A percentile compares a stretch with the other conserved stretches of the same genome.
These are phyloP conservation scores for Coffea canephora DNA, from an alignment of 257 asterid species.

Conservation along the genomic window DNA sequence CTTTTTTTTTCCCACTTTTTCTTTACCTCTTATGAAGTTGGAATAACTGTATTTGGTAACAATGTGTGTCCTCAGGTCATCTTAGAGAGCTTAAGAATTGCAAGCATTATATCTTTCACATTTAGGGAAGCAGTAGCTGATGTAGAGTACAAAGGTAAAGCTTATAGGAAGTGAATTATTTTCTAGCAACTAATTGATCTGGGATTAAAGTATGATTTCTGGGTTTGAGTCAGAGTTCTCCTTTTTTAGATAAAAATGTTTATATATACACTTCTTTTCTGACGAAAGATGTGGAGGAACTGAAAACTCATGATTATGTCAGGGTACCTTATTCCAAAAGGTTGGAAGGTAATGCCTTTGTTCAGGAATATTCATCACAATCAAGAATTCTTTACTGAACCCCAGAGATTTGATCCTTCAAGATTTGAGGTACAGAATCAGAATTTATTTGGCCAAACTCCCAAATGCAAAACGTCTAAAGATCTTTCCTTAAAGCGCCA, in stretches of 20 bases:
- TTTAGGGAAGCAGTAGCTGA: conserved; percentile 87
- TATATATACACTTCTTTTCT: not conserved
- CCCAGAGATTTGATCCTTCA: conserved; percentile 63
- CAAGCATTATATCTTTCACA: conserved; percentile 83
- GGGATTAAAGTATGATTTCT: no score
- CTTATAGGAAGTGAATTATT: not conserved
- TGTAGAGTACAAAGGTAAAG: conserved; percentile 72
- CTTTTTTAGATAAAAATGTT: not conserved
- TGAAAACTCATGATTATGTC: not conserved
- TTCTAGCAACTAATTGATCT: not conserved
- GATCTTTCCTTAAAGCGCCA: not conserved
- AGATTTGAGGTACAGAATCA: conserved; percentile 68
- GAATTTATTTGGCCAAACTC: not conserved
- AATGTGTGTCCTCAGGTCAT: conserved; percentile 46
- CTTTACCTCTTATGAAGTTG: not conserved
- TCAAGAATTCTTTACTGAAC: conserved; percentile 71
- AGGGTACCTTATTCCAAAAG: conserved; percentile 89
- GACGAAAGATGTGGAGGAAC: not conserved
- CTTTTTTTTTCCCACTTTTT: not conserved
- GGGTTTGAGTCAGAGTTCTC: not conserved
- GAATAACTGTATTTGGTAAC: not conserved
- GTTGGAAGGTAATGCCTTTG: conserved; percentile 96
- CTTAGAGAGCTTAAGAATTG: conserved; percentile 71
- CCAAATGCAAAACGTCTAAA: not conserved
- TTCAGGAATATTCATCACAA: conserved; percentile 89